Evolutionary conservation across 2,329 filamentous ascomycete genomes (phyloP), one percentile per base, ranked within the genome.

Genomic region (Simplicillium sp.): DNA sequence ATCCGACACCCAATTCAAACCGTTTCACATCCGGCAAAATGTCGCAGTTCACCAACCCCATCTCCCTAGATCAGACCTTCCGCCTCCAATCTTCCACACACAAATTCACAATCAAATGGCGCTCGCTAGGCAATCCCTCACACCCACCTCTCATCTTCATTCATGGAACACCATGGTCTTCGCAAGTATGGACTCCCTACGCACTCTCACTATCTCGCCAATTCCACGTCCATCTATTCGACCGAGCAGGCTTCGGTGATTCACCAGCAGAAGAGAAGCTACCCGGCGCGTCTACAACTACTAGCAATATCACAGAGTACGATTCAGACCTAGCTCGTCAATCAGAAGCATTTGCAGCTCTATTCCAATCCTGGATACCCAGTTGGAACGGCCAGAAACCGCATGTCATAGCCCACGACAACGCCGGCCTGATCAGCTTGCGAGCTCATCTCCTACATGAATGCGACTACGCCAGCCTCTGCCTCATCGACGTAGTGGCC

Each of bases 131-230:
- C 7, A 29, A 52, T 3, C n/a, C 46, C 3, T 29, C 35, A 1
- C 42, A 38, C 0, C 60, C 56, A 14, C 61, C 64, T 0, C 41
- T 67, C 1, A 48, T 70, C 11, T 68, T 70, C 31, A 50, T 70
- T 8, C 67, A 70, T 42, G 67, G 67, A 39, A 71, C 67, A 0
- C 67, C 67, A 0, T 70, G 66, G 66, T 67, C 65, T 2, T 67
- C 63, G 2, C 47, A 43, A 1, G 54, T 68, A 8, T 70, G 64
- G 62, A 36, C 44, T 0, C 50, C 54, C 2, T 56, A 62, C 14
- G 63, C 61, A 1, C 44, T 53, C 25, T 49, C 62, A 2, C 48
- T 70, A 1, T 50, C 59, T 4, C 46, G 48, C 2, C 52, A 55
- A 13, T 64, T 61, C 39, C 54, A 53, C 11, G 57, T 70, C 37